A percentile compares a stretch with the other conserved stretches of the same genome.
Evolutionary conservation across 2,329 filamentous ascomycete species (phyloP).

Genomic region (Neofusicoccum kwambonambiense): DNA sequence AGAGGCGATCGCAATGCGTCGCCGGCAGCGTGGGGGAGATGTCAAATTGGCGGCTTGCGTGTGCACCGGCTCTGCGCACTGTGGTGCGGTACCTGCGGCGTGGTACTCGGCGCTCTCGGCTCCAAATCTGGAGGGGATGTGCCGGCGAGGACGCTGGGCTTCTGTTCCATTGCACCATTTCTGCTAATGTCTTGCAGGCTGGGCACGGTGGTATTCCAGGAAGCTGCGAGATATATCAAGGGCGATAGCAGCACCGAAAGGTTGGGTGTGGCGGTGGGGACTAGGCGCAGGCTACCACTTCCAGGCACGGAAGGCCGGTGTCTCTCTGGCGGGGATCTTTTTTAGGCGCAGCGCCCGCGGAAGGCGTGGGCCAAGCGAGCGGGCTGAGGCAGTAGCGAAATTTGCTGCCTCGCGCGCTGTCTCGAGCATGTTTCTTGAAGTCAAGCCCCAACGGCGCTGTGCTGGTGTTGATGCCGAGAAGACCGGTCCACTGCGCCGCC

Average conservation of each 20-base stretch:
- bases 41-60: neutral
- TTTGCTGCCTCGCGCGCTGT: slow-evolving; percentile 1
- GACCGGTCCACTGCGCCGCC: neutral
- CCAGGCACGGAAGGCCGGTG: neutral
- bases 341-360: neutral
- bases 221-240: neutral
- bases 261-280: slow-evolving; percentile 3
- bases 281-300: neutral
- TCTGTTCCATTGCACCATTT: neutral
- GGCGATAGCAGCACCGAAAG: neutral
- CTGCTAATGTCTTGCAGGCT: slow-evolving; percentile 11
- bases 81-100: neutral
- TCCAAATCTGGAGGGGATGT: neutral
- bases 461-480: slow-evolving; percentile 1
- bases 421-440: slow-evolving; percentile 11
- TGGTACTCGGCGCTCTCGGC: slow-evolving; percentile 9
- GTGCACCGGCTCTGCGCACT: neutral
- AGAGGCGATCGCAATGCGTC: neutral
- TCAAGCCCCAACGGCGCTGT: neutral
- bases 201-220: neutral
- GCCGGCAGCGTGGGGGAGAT: neutral
- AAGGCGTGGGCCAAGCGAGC: slow-evolving; percentile 1
- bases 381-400: slow-evolving; percentile 9
- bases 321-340: neutral
- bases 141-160: neutral